Evolutionary conservation across 169 alveolate genomes (phyloP).

Genomic region (Cryptosporidium parvum): DNA sequence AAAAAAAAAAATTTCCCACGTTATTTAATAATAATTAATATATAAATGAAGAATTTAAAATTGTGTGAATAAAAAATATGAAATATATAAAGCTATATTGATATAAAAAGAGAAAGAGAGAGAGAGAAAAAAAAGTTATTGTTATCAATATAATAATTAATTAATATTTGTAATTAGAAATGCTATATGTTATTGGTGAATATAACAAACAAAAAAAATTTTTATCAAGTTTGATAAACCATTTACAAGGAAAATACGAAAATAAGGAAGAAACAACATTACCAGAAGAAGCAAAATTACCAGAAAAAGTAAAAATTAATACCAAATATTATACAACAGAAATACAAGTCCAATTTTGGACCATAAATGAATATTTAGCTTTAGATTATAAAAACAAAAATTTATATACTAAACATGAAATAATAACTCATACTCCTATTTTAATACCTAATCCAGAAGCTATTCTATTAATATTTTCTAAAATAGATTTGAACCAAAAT

Average conservation of each 20-base stretch:
- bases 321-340: neutral
- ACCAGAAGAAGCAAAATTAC: neutral
- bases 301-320: neutral
- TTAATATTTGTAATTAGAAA: neutral
- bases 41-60: too few species aligned
- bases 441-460: neutral
- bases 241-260: neutral
- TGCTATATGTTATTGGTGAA: constrained; percentile 46
- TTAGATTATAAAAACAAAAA: neutral
- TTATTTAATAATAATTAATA: too few species aligned
- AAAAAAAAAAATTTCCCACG: too few species aligned
- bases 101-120: too few species aligned
- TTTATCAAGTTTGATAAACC: neutral
- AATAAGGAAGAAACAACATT: neutral
- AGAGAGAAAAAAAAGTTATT: too few species aligned
- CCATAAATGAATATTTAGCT: neutral
- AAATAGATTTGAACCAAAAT: neutral
- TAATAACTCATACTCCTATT: too few species aligned
- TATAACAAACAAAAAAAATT: neutral
- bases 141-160: too few species aligned
- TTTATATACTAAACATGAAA: neutral
- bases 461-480: neutral
- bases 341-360: neutral
- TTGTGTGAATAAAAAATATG: too few species aligned
- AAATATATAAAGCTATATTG: too few species aligned